A percentile compares a stretch with the other conserved stretches of the same genome.
These are phyloP conservation scores for Bipolaris sorokiniana DNA, from an alignment of 2,329 filamentous ascomycete genomes.

Conservation along the genomic window DNA sequence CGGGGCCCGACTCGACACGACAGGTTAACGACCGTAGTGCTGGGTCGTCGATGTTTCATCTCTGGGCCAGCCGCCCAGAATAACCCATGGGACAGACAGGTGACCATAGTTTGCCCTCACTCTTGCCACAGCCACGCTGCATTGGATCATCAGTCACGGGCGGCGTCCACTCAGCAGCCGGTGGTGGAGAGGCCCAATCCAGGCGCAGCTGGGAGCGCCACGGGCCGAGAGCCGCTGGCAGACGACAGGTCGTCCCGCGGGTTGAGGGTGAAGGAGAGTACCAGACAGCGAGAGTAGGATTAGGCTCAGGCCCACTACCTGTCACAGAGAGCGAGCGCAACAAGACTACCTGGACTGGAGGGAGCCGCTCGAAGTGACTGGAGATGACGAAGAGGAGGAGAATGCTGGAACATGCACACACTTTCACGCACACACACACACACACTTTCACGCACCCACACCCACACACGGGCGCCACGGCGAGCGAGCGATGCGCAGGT, in stretches of 20 bases:
- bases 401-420: conserved; percentile 17
- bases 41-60: conserved; percentile 50
- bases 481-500: conserved; percentile 30
- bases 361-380: conserved; percentile 18
- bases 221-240: conserved; percentile 43
- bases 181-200: conserved; percentile 27
- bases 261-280: conserved; percentile 23
- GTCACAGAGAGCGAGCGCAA: conserved; percentile 38
- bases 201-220: conserved; percentile 38
- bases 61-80: conserved; percentile 44
- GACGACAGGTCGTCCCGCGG: conserved; percentile 34
- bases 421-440: neutral
- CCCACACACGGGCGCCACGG: conserved; percentile 22
- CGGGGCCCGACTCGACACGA: conserved; percentile 46
- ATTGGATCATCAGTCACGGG: conserved; percentile 34
- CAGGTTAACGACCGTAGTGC: conserved; percentile 38
- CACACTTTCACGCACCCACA: neutral
- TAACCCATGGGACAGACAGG: conserved; percentile 47
- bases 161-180: conserved; percentile 39
- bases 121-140: conserved; percentile 26
- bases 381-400: conserved; percentile 8
- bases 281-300: conserved; percentile 19
- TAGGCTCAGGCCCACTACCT: conserved; percentile 41
- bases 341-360: conserved; percentile 24
- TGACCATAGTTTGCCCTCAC: conserved; percentile 41